Evolutionary conservation across 2,329 filamentous ascomycete species (phyloP).

Genomic region (Neodidymelliopsis sp.): DNA sequence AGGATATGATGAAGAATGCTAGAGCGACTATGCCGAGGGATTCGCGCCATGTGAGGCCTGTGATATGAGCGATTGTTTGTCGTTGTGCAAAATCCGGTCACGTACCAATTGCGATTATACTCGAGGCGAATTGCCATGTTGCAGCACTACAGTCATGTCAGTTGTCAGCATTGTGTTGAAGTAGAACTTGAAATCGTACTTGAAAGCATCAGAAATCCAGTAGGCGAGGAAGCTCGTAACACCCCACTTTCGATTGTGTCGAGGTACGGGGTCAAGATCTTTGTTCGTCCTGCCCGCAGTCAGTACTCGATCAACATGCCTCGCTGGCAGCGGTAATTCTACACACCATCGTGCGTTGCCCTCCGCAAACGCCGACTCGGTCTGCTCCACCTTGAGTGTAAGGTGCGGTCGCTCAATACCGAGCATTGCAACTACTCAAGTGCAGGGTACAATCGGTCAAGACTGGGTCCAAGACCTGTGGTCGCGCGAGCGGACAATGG

Average conservation of each 20-base stretch:
- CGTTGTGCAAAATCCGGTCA: background rate
- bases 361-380: constrained; percentile 56
- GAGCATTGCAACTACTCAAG: constrained; percentile 34
- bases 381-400: constrained; percentile 53
- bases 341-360: constrained; percentile 46
- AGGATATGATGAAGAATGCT: constrained; percentile 61
- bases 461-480: too few species aligned
- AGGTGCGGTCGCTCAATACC: constrained; percentile 48
- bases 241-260: constrained; percentile 55
- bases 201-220: constrained; percentile 62
- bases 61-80: background rate
- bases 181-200: constrained; percentile 35
- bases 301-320: background rate
- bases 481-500: background rate
- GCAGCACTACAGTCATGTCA: constrained; percentile 44
- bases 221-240: constrained; percentile 58
- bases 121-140: constrained; percentile 61
- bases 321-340: background rate
- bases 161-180: background rate
- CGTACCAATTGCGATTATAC: constrained; percentile 49
- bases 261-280: constrained; percentile 59
- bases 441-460: too few species aligned
- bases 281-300: constrained; percentile 52
- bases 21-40: constrained; percentile 61
- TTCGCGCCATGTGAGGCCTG: constrained; percentile 63